phyloP scores from a whole-genome alignment of 176 grass and related monocot genomes.

The Chloris gayana region DNA sequence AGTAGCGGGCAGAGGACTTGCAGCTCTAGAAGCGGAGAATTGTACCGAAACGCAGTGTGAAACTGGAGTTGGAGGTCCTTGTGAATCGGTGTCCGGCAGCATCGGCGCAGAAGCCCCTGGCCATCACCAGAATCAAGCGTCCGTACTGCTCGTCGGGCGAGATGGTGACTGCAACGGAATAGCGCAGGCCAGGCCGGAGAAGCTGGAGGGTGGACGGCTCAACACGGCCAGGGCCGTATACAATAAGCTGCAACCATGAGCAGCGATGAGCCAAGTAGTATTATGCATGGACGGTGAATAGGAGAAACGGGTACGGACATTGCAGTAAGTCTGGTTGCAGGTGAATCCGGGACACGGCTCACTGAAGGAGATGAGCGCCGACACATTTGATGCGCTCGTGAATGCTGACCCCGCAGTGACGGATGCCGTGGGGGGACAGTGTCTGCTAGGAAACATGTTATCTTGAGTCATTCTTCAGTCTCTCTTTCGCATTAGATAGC shows the following conservation, averaged over 20 bases:
- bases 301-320: conserved; percentile 31
- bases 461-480: no score
- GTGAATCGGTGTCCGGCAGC: conserved; percentile 71
- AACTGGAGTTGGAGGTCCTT: conserved; percentile 75
- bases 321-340: conserved; percentile 63
- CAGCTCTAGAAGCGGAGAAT: no score
- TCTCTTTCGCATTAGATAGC: background rate
- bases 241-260: conserved; percentile 67
- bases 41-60: conserved; percentile 75
- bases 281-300: background rate
- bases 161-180: conserved; percentile 55
- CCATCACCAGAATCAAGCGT: conserved; percentile 78
- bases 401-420: conserved; percentile 57
- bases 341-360: conserved; percentile 84
- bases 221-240: conserved; percentile 69
- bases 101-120: conserved; percentile 71
- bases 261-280: no score
- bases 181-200: conserved; percentile 52
- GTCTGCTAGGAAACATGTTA: conserved; percentile 55
- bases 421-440: conserved; percentile 72
- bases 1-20: background rate
- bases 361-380: conserved; percentile 65
- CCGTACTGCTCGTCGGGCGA: conserved; percentile 60
- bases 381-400: conserved; percentile 59
- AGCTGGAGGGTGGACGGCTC: conserved; percentile 71